Evolutionary conservation across 371 early-diverging fungal species (phyloP).

Genomic region (Haplosporangium sp.): DNA sequence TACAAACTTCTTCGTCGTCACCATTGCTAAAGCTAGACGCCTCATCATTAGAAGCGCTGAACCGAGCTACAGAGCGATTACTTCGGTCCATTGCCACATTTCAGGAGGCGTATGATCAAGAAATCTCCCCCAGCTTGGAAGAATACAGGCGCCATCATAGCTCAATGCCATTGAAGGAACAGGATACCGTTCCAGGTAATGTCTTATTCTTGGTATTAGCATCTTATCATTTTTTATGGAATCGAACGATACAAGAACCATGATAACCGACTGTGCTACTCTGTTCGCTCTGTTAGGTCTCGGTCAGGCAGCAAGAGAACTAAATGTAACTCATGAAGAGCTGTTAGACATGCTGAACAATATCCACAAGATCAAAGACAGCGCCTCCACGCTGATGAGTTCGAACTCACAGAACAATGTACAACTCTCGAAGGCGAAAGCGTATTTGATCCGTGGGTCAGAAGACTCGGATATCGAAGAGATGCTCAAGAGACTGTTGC

Average conservation of each 20-base stretch:
- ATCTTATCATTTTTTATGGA: neutral
- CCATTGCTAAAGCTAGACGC: conserved; percentile 3
- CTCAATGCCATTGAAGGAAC: neutral
- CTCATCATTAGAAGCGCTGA: neutral
- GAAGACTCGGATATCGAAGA: conserved; percentile 5
- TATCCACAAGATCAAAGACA: conserved; percentile 1
- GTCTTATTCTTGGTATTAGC: too few species aligned
- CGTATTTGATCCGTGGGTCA: conserved; percentile 11
- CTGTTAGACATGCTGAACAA: conserved; percentile 8
- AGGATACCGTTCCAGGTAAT: conserved; percentile 17
- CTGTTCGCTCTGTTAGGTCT: conserved; percentile 1
- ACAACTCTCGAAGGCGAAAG: neutral
- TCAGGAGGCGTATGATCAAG: neutral
- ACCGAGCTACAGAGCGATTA: neutral
- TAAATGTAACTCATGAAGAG: conserved; percentile 3
- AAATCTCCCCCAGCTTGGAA: neutral
- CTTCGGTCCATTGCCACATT: neutral
- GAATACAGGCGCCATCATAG: neutral
- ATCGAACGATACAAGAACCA: too few species aligned
- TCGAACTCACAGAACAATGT: neutral
- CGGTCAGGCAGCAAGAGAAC: conserved; percentile 5
- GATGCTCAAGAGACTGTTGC: conserved; percentile 8
- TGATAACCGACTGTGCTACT: too few species aligned
- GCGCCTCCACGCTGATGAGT: neutral
- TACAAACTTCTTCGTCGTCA: neutral